Base-by-base conservation (phyloP, 176 grass and related monocot genomes). In the Eleusine coracana region DNA sequence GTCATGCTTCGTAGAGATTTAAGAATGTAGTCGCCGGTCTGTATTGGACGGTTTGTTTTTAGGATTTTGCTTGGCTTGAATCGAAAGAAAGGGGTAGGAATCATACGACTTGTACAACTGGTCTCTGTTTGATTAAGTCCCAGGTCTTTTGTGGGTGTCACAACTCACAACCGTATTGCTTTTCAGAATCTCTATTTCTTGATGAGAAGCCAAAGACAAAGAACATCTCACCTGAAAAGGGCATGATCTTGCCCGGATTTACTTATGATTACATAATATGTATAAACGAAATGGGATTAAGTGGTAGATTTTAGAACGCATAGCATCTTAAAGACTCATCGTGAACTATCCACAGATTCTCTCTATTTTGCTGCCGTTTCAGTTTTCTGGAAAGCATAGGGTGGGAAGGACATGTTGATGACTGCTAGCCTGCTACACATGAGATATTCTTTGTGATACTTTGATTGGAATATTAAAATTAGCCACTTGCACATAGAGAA, bases 401-500 rank as follows among this genome's bases (percentile, higher is more conserved):
- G 60, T 28, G 59, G 6, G 41, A 70, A 69, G 66, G 18, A 34
- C 77, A 48, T 78, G 34, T 29, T 76, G 63, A 73, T 74, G 13
- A 10, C 70, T 80, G 60, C 60, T 11, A 68, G 13, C 21, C 70
- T 80, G 60, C 60, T 11, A 68, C 70, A 3, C 0, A 17, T 56
- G 37, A 81, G 70, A 86, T 80, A 86, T 86, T 86, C 74, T 84
- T 3, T 63, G 14, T 52, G 40, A 85, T 80, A 80, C 37, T 54
- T 50, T 14, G 10, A 20, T 51, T 18, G 31, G 64, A 64, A 34
- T 64, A 7, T 52, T 65, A 89, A 51, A 62, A 18, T 70, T 70
- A 71, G 18, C 64, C 77, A 70, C 70, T 80, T 85, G 77, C 44
- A 55, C 77, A 15, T 70, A 55, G 63, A 5, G 15, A 80, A 54